Evolutionary conservation across 164 flowering plant species (phyloP).

Genomic region (Hamamelis virginiana): DNA sequence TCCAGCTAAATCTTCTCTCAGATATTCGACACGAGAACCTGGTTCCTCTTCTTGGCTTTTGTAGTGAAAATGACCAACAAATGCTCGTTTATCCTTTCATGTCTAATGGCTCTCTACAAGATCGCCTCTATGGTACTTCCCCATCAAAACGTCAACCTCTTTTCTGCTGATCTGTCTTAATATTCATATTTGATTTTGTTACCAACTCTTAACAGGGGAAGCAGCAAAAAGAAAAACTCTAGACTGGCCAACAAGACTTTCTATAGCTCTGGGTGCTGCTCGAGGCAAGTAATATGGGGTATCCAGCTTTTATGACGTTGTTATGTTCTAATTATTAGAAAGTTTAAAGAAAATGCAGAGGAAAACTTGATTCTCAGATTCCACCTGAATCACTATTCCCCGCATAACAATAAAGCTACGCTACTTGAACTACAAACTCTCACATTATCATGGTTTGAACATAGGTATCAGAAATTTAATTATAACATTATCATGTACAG

Average conservation of each 20-base stretch:
- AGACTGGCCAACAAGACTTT: conserved; percentile 81
- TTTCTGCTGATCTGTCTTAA: not conserved
- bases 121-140: conserved; percentile 71
- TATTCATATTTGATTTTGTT: not conserved
- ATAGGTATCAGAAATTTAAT: too few species aligned
- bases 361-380: not conserved
- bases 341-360: not conserved
- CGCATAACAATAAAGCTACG: not conserved
- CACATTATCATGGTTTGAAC: too few species aligned
- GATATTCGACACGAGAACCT: conserved; percentile 67
- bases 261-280: conserved; percentile 81
- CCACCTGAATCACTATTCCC: not conserved
- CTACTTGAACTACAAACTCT: too few species aligned
- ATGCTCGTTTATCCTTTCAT: conserved; percentile 81
- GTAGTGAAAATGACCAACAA: conserved; percentile 75
- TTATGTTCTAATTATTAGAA: not conserved
- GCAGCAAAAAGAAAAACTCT: conserved; percentile 60
- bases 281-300: conserved; percentile 51
- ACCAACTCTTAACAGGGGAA: conserved; percentile 47
- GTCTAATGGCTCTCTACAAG: conserved; percentile 92
- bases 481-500: too few species aligned
- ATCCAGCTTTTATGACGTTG: not conserved
- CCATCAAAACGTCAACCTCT: not conserved
- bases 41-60: conserved; percentile 81
- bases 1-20: conserved; percentile 74